Evolutionary conservation across 2,329 filamentous ascomycete species (phyloP).

Genomic region (Clathrospora elynae): DNA sequence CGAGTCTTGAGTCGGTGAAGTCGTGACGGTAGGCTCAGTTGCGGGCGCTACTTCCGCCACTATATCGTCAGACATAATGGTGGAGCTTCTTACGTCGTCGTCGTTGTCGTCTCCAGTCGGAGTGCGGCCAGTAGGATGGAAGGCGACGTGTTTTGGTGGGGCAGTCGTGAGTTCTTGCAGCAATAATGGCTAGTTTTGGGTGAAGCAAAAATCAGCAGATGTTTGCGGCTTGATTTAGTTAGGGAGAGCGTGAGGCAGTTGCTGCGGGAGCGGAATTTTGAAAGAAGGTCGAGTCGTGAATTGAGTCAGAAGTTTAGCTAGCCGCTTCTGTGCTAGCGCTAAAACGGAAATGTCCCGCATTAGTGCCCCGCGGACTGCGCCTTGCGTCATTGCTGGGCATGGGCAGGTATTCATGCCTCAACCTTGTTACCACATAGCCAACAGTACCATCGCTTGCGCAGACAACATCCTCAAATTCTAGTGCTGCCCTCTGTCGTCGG

Average conservation of each 20-base stretch:
- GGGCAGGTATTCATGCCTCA: background rate
- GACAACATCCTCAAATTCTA: background rate
- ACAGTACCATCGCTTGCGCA: background rate
- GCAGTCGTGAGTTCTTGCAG: conserved; percentile 4
- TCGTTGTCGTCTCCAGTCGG: conserved; percentile 3
- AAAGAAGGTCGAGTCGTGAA: conserved; percentile 18
- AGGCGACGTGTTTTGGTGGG: conserved; percentile 15
- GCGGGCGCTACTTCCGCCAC: conserved; percentile 23
- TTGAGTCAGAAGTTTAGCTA: conserved; percentile 25
- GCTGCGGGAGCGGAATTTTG: conserved; percentile 20
- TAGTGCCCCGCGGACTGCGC: conserved; percentile 7
- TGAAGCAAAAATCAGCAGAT: background rate
- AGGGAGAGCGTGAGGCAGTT: conserved; percentile 7
- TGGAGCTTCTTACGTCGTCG: background rate
- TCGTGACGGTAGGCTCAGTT: conserved; percentile 15
- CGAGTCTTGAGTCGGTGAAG: conserved; percentile 18
- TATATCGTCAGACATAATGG: conserved; percentile 36
- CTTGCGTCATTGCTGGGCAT: conserved; percentile 20
- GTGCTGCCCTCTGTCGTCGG: background rate
- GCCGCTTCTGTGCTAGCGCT: conserved; percentile 12
- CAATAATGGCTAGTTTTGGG: background rate
- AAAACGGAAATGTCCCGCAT: conserved; percentile 15
- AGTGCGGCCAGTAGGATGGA: conserved; percentile 10
- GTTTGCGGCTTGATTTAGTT: background rate
- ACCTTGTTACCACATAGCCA: background rate